Evolutionary conservation across 1,284 basidiomycete genomes (phyloP).

Genomic region (Ganoderma resinaceum): DNA sequence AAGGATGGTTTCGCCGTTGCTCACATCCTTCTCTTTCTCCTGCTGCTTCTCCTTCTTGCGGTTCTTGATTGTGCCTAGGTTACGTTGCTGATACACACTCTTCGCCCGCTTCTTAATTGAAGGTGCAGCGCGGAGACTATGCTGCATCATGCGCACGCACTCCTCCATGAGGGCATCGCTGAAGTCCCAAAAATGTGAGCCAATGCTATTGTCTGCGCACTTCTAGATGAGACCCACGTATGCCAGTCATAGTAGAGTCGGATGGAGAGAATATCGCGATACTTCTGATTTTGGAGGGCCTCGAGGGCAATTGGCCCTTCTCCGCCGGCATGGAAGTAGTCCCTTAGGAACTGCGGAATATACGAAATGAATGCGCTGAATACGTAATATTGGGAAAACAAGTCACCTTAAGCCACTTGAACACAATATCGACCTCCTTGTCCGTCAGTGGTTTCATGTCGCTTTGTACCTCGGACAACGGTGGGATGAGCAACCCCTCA

Average conservation of each 20-base stretch:
- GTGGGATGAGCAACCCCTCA: slow-evolving; percentile 91
- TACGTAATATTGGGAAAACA: background rate
- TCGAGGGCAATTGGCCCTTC: slow-evolving; percentile 90
- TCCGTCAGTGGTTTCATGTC: slow-evolving; percentile 92
- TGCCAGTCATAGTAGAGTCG: slow-evolving; percentile 94
- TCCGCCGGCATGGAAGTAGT: slow-evolving; percentile 96
- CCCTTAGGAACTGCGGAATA: slow-evolving; percentile 78
- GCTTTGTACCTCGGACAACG: slow-evolving; percentile 88
- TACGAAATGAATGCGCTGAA: slow-evolving; percentile 5
- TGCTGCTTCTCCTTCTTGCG: slow-evolving; percentile 93
- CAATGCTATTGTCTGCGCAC: slow-evolving; percentile 12
- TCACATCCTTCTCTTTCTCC: slow-evolving; percentile 63
- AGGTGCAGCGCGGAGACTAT: slow-evolving; percentile 74
- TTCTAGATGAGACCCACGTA: slow-evolving; percentile 59
- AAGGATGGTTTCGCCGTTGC: slow-evolving; percentile 89
- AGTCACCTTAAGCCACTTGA: slow-evolving; percentile 94
- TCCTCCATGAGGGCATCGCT: slow-evolving; percentile 95
- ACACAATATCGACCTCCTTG: slow-evolving; percentile 97
- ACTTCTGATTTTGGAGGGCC: slow-evolving; percentile 94
- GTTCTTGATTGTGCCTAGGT: slow-evolving; percentile 95
- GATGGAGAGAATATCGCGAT: slow-evolving; percentile 90
- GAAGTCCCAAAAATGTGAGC: slow-evolving; percentile 14
- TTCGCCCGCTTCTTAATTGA: slow-evolving; percentile 90
- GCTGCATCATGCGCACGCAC: slow-evolving; percentile 93
- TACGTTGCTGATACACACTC: slow-evolving; percentile 89